These are phyloP conservation scores for Paracorniculantispora psalliotae DNA, from an alignment of 2,329 filamentous ascomycete genomes.

Conservation along the genomic window DNA sequence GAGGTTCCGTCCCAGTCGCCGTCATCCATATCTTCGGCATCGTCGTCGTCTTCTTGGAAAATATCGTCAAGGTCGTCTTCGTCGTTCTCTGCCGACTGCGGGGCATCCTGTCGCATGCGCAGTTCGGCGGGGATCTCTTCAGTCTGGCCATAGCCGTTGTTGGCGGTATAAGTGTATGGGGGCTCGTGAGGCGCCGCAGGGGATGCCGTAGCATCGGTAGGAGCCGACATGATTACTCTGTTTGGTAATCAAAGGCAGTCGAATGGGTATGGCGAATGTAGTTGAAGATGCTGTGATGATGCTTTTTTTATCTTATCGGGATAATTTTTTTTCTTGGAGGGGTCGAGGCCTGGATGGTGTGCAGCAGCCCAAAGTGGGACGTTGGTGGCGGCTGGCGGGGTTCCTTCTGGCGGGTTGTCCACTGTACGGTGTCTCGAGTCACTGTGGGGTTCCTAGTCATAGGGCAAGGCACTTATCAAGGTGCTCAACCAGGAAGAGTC, in stretches of 20 bases:
- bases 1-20: constrained; percentile 51
- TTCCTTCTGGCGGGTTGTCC: neutral
- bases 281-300: neutral
- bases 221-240: constrained; percentile 2
- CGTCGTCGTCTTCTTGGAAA: constrained; percentile 43
- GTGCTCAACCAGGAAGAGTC: neutral
- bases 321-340: constrained; percentile 11
- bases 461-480: neutral
- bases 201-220: constrained; percentile 19
- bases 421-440: no score
- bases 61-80: constrained; percentile 36
- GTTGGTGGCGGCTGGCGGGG: neutral
- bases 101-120: constrained; percentile 24
- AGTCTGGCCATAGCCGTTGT: constrained; percentile 39
- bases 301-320: constrained; percentile 1
- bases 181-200: constrained; percentile 41
- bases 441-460: neutral
- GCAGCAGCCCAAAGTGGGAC: constrained; percentile 7
- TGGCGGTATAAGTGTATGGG: constrained; percentile 39
- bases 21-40: constrained; percentile 59
- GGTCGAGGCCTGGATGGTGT: constrained; percentile 1
- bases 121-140: constrained; percentile 30
- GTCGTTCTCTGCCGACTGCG: constrained; percentile 18
- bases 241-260: neutral
- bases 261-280: neutral